Percentiles rank a stretch among this genome's conserved stretches.
Conservation (phyloP, 2,329 filamentous ascomycete species). For the Cladorrhinum sp. region DNA sequence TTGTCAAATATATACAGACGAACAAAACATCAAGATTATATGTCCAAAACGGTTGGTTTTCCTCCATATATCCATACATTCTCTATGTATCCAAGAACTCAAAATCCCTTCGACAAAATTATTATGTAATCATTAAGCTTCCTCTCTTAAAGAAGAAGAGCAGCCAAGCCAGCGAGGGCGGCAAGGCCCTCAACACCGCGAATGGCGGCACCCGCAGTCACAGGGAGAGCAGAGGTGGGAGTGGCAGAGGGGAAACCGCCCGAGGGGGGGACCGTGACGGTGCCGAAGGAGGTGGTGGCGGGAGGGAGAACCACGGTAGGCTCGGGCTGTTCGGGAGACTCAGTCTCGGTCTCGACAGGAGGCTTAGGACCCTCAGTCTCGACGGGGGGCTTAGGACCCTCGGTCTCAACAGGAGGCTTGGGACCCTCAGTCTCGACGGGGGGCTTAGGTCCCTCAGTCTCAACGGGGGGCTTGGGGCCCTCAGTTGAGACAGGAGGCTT, state of each 20-base stretch:
- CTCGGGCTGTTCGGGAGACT: not conserved
- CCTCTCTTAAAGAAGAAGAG: slow-evolving; percentile 23
- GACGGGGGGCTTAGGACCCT: not conserved
- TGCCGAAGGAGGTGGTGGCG: slow-evolving; percentile 10
- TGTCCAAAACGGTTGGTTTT: not conserved
- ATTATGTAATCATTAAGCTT: not conserved
- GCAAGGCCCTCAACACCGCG: slow-evolving; percentile 18
- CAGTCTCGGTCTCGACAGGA: slow-evolving; percentile 3
- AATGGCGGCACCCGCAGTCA: slow-evolving; percentile 22
- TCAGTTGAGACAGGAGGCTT: slow-evolving; percentile 4
- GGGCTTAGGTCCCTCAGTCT: not conserved
- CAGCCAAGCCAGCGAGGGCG: slow-evolving; percentile 21
- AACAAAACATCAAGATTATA: not conserved
- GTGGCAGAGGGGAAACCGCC: slow-evolving; percentile 7
- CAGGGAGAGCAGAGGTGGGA: slow-evolving; percentile 4
- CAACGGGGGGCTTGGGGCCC: slow-evolving; percentile 1
- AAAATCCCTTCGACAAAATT: not conserved
- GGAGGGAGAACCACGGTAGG: not conserved
- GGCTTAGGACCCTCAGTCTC: not conserved
- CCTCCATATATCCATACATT: slow-evolving; percentile 19
- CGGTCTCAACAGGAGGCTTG: not conserved
- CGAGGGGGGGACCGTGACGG: slow-evolving; percentile 6
- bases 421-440: not conserved
- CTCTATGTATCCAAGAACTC: slow-evolving; percentile 30
- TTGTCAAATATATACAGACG: not conserved